Percentiles rank a stretch among this genome's conserved stretches.
These are phyloP conservation scores for Blastobotrys capitulatus DNA, from an alignment of 1,139 yeast genomes.

Conservation along the genomic window DNA sequence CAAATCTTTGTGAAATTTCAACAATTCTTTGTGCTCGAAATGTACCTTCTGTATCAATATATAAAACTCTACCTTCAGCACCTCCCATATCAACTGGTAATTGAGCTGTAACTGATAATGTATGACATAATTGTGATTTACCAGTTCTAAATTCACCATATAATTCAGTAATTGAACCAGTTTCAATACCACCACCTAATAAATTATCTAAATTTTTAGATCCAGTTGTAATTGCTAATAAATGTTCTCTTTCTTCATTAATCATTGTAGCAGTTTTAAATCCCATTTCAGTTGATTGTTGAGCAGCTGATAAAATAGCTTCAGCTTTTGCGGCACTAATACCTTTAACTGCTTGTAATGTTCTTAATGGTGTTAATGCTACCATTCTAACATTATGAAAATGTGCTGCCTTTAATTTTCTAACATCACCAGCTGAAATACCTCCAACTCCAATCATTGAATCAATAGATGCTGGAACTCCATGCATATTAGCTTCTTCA, in stretches of 20 bases:
- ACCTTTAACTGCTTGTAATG: conserved; percentile 74
- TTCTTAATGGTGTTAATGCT: conserved; percentile 86
- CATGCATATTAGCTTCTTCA: conserved; percentile 13
- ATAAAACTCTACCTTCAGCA: conserved; percentile 96
- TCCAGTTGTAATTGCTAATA: conserved; percentile 91
- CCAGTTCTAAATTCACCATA: conserved; percentile 99
- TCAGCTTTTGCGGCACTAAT: conserved; percentile 96
- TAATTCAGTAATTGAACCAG: conserved; percentile 94
- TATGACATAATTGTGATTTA: conserved; percentile 93
- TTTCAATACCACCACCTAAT: conserved; percentile 95
- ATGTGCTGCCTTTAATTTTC: conserved; percentile 77
- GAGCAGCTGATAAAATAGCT: conserved; percentile 71
- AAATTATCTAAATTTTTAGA: conserved; percentile 90
- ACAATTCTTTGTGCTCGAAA: conserved; percentile 88
- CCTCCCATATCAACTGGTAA: conserved; percentile 97
- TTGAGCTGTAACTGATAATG: conserved; percentile 95
- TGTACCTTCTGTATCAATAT: conserved; percentile 96
- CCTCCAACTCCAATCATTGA: conserved; percentile 43
- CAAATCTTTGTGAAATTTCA: conserved; percentile 87
- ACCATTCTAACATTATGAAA: conserved; percentile 85
- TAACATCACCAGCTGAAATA: conserved; percentile 71
- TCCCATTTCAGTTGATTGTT: conserved; percentile 89
- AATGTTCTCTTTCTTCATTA: conserved; percentile 82
- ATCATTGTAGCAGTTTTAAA: conserved; percentile 97
- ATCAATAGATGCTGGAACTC: conserved; percentile 13